phyloP scores from a whole-genome alignment of 2,329 filamentous ascomycete species.

The Ophidiomyces ophidiicola region DNA sequence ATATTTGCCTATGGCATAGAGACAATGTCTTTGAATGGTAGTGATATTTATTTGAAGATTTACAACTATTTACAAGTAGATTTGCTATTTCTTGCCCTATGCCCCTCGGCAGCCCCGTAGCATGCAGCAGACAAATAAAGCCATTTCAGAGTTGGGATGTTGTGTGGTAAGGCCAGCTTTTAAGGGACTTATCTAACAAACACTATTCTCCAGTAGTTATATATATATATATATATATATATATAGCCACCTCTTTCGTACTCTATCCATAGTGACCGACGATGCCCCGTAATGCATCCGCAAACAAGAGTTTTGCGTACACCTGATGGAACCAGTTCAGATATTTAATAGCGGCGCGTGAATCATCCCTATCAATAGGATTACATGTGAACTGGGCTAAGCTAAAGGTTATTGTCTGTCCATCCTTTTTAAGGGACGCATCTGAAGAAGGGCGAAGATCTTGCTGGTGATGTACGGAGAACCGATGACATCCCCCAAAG shows the following conservation, averaged over 20 bases:
- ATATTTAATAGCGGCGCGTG: neutral
- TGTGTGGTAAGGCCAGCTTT: no score
- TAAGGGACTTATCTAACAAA: no score
- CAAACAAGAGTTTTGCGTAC: conserved; percentile 10
- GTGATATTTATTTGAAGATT: conserved; percentile 5
- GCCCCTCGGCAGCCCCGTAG: no score
- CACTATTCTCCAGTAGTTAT: no score
- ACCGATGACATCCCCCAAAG: conserved; percentile 13
- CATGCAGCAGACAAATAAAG: no score
- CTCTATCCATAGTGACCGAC: conserved; percentile 7
- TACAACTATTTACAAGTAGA: neutral
- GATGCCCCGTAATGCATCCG: conserved; percentile 7
- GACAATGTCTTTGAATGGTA: conserved; percentile 1
- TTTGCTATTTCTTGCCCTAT: neutral
- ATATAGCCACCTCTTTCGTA: no score
- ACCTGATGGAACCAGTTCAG: conserved; percentile 10
- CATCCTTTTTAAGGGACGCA: neutral
- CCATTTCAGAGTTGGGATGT: no score
- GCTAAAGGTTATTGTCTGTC: conserved; percentile 7
- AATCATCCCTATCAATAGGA: conserved; percentile 1
- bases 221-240: no score
- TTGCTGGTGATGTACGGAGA: conserved; percentile 9
- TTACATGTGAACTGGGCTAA: conserved; percentile 12
- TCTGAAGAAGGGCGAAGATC: neutral
- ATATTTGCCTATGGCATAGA: neutral